Percentiles rank a stretch among this genome's conserved stretches.
Conservation (phyloP, 2,329 filamentous ascomycete genomes). For the Niveomyces coronatus region DNA sequence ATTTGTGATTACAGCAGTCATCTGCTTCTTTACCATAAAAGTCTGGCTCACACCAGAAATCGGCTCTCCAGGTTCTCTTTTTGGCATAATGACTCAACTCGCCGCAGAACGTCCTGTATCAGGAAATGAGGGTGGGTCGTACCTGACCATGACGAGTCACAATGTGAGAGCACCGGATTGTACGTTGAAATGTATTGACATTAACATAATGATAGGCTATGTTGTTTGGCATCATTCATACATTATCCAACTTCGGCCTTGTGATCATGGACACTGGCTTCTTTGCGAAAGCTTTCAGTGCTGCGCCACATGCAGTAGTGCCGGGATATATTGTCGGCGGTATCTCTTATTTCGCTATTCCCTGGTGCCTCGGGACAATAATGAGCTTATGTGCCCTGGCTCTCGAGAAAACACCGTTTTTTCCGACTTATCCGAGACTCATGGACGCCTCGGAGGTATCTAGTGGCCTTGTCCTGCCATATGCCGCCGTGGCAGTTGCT, state of each 20-base stretch:
- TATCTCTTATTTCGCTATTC: slow-evolving; percentile 43
- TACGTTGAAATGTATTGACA: neutral
- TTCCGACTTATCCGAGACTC: slow-evolving; percentile 43
- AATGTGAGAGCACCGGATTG: slow-evolving; percentile 19
- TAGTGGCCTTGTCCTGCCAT: slow-evolving; percentile 59
- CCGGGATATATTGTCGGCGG: slow-evolving; percentile 43
- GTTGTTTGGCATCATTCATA: slow-evolving; percentile 38
- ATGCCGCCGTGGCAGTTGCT: slow-evolving; percentile 57
- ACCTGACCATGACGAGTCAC: slow-evolving; percentile 46
- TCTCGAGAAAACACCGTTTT: slow-evolving; percentile 35
- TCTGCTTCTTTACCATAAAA: slow-evolving; percentile 37
- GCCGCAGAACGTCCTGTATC: slow-evolving; percentile 33
- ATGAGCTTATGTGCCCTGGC: slow-evolving; percentile 38
- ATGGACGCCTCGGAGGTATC: slow-evolving; percentile 52
- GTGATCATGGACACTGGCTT: slow-evolving; percentile 46
- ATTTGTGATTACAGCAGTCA: slow-evolving; percentile 41
- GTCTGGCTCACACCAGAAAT: slow-evolving; percentile 36
- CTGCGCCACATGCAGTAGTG: slow-evolving; percentile 34
- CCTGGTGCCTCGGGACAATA: slow-evolving; percentile 41
- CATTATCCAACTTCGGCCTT: slow-evolving; percentile 38
- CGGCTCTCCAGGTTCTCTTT: slow-evolving; percentile 36
- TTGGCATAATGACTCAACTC: slow-evolving; percentile 37
- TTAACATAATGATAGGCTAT: slow-evolving; percentile 25
- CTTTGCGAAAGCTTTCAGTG: slow-evolving; percentile 43
- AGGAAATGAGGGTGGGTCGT: slow-evolving; percentile 43